phyloP scores from a whole-genome alignment of 257 asterid species.

The Jaltomata sinuosa region DNA sequence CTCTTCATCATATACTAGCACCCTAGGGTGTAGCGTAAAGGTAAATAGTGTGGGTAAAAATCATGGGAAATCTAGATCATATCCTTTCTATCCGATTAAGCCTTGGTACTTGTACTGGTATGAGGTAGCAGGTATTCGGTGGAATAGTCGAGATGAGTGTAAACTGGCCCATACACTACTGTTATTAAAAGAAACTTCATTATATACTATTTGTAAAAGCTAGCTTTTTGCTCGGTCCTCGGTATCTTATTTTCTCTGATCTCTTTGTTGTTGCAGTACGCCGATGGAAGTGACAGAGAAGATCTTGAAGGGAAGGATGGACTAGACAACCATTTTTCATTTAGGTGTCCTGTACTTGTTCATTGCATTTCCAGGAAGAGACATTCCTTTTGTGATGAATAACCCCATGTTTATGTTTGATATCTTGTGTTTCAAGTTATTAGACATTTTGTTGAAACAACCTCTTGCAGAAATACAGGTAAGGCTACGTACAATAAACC shows the following conservation, averaged over 20 bases:
- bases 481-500: no score
- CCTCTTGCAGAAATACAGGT: no score
- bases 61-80: background rate
- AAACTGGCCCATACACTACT: no score
- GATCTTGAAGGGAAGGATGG: constrained; percentile 92
- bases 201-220: background rate
- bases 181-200: background rate
- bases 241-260: background rate
- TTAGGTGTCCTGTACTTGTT: background rate
- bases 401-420: background rate
- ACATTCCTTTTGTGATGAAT: background rate
- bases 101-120: background rate
- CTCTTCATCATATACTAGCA: background rate
- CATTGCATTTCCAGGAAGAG: background rate
- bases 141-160: background rate
- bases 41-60: background rate
- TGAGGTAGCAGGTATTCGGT: background rate
- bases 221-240: background rate
- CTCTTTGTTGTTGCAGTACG: constrained; percentile 40
- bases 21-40: background rate
- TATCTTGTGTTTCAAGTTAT: background rate
- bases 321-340: background rate
- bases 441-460: background rate
- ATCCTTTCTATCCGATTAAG: background rate
- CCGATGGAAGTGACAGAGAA: constrained; percentile 81